Percentiles rank a stretch among this genome's conserved stretches.
Conservation (phyloP, 2,329 filamentous ascomycete species). For the Hypocrella siamensis region DNA sequence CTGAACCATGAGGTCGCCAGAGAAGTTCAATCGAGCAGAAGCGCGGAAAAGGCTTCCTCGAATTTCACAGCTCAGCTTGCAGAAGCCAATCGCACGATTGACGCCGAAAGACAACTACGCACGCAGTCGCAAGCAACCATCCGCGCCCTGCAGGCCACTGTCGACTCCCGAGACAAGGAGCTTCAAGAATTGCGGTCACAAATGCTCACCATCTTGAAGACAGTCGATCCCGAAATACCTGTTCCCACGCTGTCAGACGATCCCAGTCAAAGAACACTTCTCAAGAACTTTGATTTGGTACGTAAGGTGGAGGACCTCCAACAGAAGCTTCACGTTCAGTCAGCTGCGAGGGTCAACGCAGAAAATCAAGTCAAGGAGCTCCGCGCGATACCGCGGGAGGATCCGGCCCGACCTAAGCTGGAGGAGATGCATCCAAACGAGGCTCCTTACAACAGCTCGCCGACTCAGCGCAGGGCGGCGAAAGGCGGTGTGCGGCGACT, state of each 20-base stretch:
- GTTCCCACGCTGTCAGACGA: slow-evolving; percentile 46
- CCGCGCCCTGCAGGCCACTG: slow-evolving; percentile 59
- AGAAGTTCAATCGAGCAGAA: slow-evolving; percentile 78
- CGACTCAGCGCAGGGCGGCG: slow-evolving; percentile 48
- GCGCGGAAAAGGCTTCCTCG: slow-evolving; percentile 77
- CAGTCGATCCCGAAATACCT: slow-evolving; percentile 63
- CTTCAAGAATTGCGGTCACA: slow-evolving; percentile 66
- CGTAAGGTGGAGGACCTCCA: slow-evolving; percentile 81
- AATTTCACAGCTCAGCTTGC: slow-evolving; percentile 69
- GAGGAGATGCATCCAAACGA: slow-evolving; percentile 84
- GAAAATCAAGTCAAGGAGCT: slow-evolving; percentile 71
- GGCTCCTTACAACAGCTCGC: slow-evolving; percentile 57
- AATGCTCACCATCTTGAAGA: slow-evolving; percentile 67
- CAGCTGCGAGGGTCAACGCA: slow-evolving; percentile 64
- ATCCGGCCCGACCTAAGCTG: slow-evolving; percentile 55
- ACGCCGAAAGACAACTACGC: slow-evolving; percentile 76
- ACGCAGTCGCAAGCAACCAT: slow-evolving; percentile 75
- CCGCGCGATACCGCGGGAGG: slow-evolving; percentile 58
- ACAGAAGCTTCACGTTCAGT: slow-evolving; percentile 70
- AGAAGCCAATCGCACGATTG: slow-evolving; percentile 76
- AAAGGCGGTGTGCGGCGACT: slow-evolving; percentile 41
- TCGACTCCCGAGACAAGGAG: slow-evolving; percentile 70
- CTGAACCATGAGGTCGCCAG: slow-evolving; percentile 81
- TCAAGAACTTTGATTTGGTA: slow-evolving; percentile 67
- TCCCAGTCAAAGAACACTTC: slow-evolving; percentile 47